Evolutionary conservation across 2,329 filamentous ascomycete genomes (phyloP).

Genomic region (Colletotrichum lini): DNA sequence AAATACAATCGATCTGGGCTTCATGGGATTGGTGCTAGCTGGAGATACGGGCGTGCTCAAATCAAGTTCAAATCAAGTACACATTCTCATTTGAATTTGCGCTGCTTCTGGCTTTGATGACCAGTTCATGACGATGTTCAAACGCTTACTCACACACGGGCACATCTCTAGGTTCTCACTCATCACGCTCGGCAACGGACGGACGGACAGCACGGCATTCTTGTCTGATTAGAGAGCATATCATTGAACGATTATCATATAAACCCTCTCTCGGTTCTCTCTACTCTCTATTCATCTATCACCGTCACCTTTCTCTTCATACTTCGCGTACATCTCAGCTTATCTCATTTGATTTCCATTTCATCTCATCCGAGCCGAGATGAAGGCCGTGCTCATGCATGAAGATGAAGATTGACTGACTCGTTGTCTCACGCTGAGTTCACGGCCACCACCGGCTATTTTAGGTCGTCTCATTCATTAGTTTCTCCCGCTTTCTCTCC

Average conservation of each 20-base stretch:
- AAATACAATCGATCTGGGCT: too few species aligned
- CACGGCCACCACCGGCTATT: conserved; percentile 20
- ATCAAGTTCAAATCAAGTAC: too few species aligned
- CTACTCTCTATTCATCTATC: not conserved
- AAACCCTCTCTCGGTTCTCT: too few species aligned
- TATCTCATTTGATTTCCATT: not conserved
- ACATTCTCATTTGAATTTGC: too few species aligned
- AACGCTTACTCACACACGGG: not conserved
- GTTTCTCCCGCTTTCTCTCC: not conserved
- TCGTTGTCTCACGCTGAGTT: conserved; percentile 25
- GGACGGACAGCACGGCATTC: too few species aligned
- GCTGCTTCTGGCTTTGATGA: not conserved
- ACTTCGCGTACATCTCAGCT: not conserved
- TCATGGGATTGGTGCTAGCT: too few species aligned
- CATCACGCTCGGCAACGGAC: not conserved
- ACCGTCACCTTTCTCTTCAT: not conserved
- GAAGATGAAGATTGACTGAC: conserved; percentile 5
- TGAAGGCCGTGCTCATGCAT: conserved; percentile 35
- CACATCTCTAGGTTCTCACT: not conserved
- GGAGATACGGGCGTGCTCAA: too few species aligned
- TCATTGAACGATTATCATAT: not conserved
- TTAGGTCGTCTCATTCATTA: conserved; percentile 21
- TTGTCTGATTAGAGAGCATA: not conserved
- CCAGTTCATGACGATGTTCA: not conserved
- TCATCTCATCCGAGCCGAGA: not conserved